Evolutionary conservation across 192 early-diverging fungal species (phyloP), one percentile per base, ranked within the genome.

Genomic region (Coemansia erecta): DNA sequence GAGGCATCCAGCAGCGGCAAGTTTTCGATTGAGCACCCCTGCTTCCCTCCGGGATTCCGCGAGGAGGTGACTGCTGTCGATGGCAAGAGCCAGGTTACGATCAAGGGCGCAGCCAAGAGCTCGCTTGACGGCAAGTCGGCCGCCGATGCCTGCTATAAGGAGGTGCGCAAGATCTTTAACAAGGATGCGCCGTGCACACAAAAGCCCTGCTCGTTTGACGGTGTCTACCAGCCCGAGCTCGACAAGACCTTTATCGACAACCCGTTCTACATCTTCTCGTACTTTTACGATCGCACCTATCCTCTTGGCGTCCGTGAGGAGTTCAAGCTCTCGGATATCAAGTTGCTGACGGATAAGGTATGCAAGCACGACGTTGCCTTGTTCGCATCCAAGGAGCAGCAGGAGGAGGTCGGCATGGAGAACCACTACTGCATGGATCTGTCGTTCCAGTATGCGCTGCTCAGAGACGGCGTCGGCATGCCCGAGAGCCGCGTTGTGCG

Each of bases 201-300:
- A 22, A 40, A 56, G 23, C 91, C 91, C 9, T 98, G 97, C 80
- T 87, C 92, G 10, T 98, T 96, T 71, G 79, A 92, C 56, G 94
- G 97, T 40, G 84, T 95, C 3, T 94, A 96, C 72, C 92, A 94
- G 68, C 97, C 97, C 8, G 80, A 82, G 8, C 73, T 98, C 7
- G 55, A 64, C 13, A 65, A 81, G 47, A 84, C 85, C 2, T 95
- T 95, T 72, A 70, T 74, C 15, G 58, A 70, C 1, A 81, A 87
- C 26, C 93, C 94, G 39, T 85, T 98, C 23, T 96, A 94, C 72
- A 89, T 92, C 11, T 97, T 98, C 77, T 94, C 92, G 19, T 98
- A 88, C 84, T 96, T 98, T 67, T 98, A 91, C 81, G 97, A 98
- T 66, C 84, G 89, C 41, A 85, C 88, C 0, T 73, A 85, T 33